Evolutionary conservation across 2,329 filamentous ascomycete genomes (phyloP).

Genomic region (Esteya vermicola): DNA sequence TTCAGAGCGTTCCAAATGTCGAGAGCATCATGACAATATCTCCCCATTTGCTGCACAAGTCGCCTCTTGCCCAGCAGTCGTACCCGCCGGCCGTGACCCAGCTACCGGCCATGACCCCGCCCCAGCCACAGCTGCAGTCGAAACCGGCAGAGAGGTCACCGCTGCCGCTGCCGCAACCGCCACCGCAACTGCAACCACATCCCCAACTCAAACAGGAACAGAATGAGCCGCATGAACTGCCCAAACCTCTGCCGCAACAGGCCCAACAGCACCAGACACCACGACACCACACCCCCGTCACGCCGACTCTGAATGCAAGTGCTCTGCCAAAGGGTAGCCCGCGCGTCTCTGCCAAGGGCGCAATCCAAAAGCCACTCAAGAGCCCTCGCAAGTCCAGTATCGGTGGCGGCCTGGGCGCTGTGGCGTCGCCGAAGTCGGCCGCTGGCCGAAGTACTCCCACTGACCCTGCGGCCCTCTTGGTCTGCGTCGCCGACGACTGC

Average conservation of each 20-base stretch:
- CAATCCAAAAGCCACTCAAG: constrained; percentile 9
- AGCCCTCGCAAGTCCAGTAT: constrained; percentile 12
- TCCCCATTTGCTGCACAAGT: too few relatives aligned
- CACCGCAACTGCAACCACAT: constrained; percentile 13
- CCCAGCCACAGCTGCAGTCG: constrained; percentile 14
- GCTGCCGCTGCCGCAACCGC: constrained; percentile 6
- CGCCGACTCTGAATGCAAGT: constrained; percentile 7
- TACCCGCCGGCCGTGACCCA: too few relatives aligned
- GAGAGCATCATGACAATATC: too few relatives aligned
- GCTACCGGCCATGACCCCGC: too few relatives aligned
- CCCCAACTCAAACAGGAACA: constrained; percentile 2
- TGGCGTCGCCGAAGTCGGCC: constrained; percentile 20
- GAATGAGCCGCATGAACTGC: constrained; percentile 8
- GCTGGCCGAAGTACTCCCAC: constrained; percentile 23
- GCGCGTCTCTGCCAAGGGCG: constrained; percentile 9
- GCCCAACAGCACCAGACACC: constrained; percentile 2
- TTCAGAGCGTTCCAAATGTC: too few relatives aligned
- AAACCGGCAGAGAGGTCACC: constrained; percentile 13
- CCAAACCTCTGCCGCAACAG: constrained; percentile 9
- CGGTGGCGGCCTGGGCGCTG: constrained; percentile 13
- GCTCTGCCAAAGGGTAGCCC: constrained; percentile 6
- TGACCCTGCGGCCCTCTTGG: constrained; percentile 44
- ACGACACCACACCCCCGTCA: constrained; percentile 1
- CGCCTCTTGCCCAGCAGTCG: too few relatives aligned
- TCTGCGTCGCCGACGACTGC: constrained; percentile 65